phyloP scores from a whole-genome alignment of 345 rosid species.

The Clarkia xantiana region DNA sequence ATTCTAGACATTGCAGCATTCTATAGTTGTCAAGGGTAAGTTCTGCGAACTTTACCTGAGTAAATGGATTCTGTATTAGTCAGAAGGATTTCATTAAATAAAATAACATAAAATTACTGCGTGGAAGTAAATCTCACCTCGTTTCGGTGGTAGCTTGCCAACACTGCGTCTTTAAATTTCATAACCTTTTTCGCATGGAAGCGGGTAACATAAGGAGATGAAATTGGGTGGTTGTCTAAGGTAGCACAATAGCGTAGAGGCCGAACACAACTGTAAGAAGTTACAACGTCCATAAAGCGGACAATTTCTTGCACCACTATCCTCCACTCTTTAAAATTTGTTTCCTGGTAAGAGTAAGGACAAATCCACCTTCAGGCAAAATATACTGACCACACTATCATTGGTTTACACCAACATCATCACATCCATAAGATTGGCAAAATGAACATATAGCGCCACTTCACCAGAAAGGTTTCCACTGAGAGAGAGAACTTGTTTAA shows the following conservation, averaged over 20 bases:
- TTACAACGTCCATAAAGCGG: conserved; percentile 41
- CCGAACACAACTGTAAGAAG: conserved; percentile 30
- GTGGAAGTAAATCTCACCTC: conserved; percentile 35
- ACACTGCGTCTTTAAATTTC: conserved; percentile 65
- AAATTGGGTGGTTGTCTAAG: conserved; percentile 61
- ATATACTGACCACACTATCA: neutral
- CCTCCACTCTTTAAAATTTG: conserved; percentile 86
- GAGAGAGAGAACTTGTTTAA: no score
- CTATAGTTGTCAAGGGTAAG: conserved; percentile 75
- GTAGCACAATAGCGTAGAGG: conserved; percentile 62
- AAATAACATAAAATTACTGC: neutral
- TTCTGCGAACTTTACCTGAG: conserved; percentile 91
- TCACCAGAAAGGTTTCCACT: no score
- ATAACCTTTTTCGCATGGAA: conserved; percentile 78
- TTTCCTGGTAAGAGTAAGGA: conserved; percentile 35
- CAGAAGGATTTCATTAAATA: neutral
- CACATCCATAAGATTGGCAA: no score
- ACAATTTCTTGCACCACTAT: conserved; percentile 69
- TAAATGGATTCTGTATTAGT: neutral
- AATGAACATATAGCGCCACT: no score
- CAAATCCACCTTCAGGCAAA: neutral
- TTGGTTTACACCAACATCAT: no score
- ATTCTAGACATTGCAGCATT: conserved; percentile 93
- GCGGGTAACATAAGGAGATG: conserved; percentile 56
- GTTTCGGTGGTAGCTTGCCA: conserved; percentile 72